phyloP scores from a whole-genome alignment of 2,329 filamentous ascomycete genomes.

The Cladosporium halotolerans region DNA sequence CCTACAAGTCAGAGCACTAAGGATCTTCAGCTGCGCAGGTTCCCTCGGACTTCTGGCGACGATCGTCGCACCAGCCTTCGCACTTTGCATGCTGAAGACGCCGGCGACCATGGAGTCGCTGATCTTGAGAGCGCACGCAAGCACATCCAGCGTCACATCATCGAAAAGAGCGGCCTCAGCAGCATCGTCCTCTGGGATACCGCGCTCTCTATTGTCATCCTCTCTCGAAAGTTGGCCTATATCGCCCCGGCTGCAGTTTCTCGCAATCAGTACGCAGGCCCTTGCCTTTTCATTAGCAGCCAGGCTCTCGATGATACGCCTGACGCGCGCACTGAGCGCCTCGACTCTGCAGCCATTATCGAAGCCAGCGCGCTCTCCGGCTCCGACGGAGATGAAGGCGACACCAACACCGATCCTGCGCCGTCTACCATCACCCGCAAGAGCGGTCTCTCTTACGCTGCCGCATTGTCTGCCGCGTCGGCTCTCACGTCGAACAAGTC shows the following conservation, averaged over 20 bases:
- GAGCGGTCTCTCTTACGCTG: slow-evolving; percentile 21
- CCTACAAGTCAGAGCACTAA: slow-evolving; percentile 1
- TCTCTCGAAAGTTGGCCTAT: slow-evolving; percentile 26
- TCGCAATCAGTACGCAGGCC: slow-evolving; percentile 13
- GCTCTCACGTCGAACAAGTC: slow-evolving; percentile 15
- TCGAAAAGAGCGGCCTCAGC: slow-evolving; percentile 27
- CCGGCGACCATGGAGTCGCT: slow-evolving; percentile 21
- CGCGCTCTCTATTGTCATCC: slow-evolving; percentile 28
- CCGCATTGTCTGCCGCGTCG: slow-evolving; percentile 20
- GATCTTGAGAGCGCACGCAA: slow-evolving; percentile 34
- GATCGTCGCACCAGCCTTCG: slow-evolving; percentile 19
- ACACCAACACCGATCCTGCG: background rate
- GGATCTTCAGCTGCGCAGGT: slow-evolving; percentile 12
- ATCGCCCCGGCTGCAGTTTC: slow-evolving; percentile 17
- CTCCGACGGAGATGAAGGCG: background rate
- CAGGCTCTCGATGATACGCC: background rate
- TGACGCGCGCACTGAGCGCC: background rate
- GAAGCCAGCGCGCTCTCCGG: background rate
- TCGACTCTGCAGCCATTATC: background rate
- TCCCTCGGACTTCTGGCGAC: slow-evolving; percentile 14
- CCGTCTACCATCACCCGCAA: slow-evolving; percentile 4
- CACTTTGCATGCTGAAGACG: slow-evolving; percentile 22
- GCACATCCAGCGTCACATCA: slow-evolving; percentile 35
- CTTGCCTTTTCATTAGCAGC: slow-evolving; percentile 12
- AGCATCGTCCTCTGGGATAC: slow-evolving; percentile 35